Conservation (phyloP, 2,329 filamentous ascomycete genomes). For the Biscogniauxia marginata region DNA sequence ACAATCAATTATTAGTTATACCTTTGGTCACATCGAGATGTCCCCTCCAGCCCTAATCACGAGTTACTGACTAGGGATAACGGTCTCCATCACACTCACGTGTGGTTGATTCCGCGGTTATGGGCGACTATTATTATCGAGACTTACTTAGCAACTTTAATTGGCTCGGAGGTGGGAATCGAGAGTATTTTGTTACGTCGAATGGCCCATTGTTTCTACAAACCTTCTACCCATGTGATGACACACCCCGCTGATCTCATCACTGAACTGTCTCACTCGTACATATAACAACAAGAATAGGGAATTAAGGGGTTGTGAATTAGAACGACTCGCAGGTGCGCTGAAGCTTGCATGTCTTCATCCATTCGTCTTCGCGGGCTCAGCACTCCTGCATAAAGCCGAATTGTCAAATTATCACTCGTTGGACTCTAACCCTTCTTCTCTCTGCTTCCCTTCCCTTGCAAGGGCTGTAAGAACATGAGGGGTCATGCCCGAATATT, state of each 20-base stretch:
- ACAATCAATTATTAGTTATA: conserved; percentile 6
- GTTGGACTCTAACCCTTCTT: not conserved
- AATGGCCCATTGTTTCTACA: not conserved
- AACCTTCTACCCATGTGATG: not conserved
- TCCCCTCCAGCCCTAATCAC: not conserved
- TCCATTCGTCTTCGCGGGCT: not conserved
- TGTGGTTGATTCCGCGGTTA: not conserved
- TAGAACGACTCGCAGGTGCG: not conserved
- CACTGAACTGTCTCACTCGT: not conserved
- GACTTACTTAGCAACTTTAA: too few species aligned
- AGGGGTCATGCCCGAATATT: conserved; percentile 23
- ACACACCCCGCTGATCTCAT: not conserved
- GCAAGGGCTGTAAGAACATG: conserved; percentile 22
- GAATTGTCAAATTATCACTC: not conserved
- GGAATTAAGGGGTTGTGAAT: not conserved
- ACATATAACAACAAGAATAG: not conserved
- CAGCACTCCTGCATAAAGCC: not conserved
- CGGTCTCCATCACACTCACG: conserved; percentile 7
- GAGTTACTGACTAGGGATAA: not conserved
- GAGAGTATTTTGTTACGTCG: not conserved
- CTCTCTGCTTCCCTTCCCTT: not conserved
- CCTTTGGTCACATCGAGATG: conserved; percentile 7
- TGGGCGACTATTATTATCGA: not conserved
- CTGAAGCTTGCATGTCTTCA: not conserved
- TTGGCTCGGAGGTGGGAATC: not conserved